phyloP scores from a whole-genome alignment of 2,329 filamentous ascomycete species.

The Talaromyces verruculosus region DNA sequence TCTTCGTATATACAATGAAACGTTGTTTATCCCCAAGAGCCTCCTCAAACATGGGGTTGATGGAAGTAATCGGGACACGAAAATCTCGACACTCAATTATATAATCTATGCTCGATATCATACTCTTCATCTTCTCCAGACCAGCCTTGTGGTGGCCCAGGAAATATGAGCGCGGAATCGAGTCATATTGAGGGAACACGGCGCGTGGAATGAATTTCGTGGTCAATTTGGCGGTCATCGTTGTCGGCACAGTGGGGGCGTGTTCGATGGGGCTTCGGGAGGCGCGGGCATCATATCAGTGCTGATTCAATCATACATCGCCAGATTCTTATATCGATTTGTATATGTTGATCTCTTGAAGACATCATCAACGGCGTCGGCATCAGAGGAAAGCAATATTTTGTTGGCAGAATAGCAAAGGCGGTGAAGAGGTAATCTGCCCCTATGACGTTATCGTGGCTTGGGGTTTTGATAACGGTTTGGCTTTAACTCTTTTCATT shows the following conservation, averaged over 20 bases:
- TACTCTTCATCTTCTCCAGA: conserved; percentile 75
- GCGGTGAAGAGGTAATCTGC: not conserved
- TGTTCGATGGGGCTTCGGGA: not conserved
- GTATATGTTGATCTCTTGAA: too few species aligned
- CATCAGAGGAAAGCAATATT: not conserved
- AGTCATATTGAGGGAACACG: conserved; percentile 69
- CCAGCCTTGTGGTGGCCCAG: conserved; percentile 88
- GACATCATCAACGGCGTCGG: not conserved
- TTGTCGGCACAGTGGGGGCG: not conserved
- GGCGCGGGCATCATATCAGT: conserved; percentile 3
- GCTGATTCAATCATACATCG: not conserved
- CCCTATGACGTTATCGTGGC: conserved; percentile 1
- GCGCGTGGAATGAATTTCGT: conserved; percentile 68
- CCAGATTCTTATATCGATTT: too few species aligned
- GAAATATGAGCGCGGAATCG: conserved; percentile 86
- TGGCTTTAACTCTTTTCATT: not conserved
- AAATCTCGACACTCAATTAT: conserved; percentile 95
- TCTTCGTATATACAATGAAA: conserved; percentile 87
- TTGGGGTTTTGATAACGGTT: not conserved
- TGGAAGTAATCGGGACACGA: conserved; percentile 81
- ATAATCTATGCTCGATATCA: conserved; percentile 77
- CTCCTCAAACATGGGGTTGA: conserved; percentile 85
- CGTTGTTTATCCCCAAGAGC: conserved; percentile 70
- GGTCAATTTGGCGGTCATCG: conserved; percentile 40
- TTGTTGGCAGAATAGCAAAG: conserved; percentile 1